These are phyloP conservation scores for Colletotrichum paranaense DNA, from an alignment of 2,329 filamentous ascomycete species.

Conservation along the genomic window DNA sequence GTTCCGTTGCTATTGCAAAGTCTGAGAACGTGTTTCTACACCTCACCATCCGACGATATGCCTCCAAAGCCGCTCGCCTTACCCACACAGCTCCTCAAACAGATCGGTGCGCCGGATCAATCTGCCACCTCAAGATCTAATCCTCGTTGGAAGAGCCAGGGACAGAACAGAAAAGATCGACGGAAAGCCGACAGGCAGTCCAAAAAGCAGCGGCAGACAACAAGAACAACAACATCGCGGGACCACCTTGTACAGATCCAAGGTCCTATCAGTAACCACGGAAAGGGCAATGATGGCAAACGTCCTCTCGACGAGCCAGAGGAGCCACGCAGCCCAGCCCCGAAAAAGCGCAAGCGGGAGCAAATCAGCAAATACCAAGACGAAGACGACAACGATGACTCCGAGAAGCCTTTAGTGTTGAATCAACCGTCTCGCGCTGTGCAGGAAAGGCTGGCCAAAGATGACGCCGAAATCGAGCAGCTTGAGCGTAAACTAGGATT, in stretches of 20 bases:
- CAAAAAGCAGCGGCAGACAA: conserved; percentile 60
- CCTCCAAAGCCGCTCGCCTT: conserved; percentile 52
- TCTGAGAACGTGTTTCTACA: not conserved
- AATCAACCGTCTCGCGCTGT: conserved; percentile 42
- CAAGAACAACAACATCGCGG: conserved; percentile 32
- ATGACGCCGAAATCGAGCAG: conserved; percentile 89
- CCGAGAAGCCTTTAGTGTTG: conserved; percentile 33
- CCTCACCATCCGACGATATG: conserved; percentile 38
- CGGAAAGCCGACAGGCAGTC: conserved; percentile 73
- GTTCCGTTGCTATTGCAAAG: not conserved
- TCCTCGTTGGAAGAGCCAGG: conserved; percentile 35
- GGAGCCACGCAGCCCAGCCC: not conserved
- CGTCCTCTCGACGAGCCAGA: conserved; percentile 39
- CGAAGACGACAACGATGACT: conserved; percentile 39
- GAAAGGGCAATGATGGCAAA: conserved; percentile 38
- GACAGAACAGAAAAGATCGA: conserved; percentile 68
- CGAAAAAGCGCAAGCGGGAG: conserved; percentile 29
- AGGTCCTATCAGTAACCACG: conserved; percentile 31
- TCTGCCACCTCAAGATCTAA: conserved; percentile 17
- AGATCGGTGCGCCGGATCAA: conserved; percentile 47
- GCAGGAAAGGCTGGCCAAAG: conserved; percentile 76
- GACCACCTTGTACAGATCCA: conserved; percentile 42
- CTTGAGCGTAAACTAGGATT: conserved; percentile 91
- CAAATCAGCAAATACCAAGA: conserved; percentile 36
- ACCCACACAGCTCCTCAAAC: conserved; percentile 55